Percentiles rank a stretch among this genome's conserved stretches.
Evolutionary conservation across 345 rosid genomes (phyloP).

Genomic region (Murraya koenigii): DNA sequence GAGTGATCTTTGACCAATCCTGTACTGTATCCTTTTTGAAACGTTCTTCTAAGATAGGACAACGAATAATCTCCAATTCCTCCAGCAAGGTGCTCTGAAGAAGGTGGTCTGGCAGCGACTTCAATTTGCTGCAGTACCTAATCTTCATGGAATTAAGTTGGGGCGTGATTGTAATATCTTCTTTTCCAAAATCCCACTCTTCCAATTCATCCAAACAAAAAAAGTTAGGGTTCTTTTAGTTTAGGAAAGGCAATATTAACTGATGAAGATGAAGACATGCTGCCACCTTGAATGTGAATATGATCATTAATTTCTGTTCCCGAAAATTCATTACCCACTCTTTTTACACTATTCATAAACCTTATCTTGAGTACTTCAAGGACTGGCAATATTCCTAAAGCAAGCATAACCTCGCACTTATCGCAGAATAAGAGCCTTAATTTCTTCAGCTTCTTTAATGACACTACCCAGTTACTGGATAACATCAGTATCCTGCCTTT

Average conservation of each 20-base stretch:
- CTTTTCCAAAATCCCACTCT: background rate
- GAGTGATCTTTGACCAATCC: background rate
- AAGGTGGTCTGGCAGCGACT: background rate
- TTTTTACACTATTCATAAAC: background rate
- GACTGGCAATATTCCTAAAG: background rate
- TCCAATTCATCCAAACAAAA: background rate
- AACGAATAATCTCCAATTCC: background rate
- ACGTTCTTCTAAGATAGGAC: background rate
- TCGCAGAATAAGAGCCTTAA: background rate
- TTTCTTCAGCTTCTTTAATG: background rate
- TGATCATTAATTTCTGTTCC: background rate
- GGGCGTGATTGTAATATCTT: background rate
- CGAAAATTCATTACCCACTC: background rate
- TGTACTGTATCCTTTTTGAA: background rate
- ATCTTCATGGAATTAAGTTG: background rate
- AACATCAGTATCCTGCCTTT: background rate
- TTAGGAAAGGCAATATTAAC: background rate
- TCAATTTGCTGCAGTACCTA: background rate
- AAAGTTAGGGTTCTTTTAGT: background rate
- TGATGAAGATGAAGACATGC: background rate
- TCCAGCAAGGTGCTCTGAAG: background rate
- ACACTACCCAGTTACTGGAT: background rate
- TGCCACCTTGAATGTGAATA: background rate
- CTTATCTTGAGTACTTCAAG: background rate
- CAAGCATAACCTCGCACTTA: background rate